A percentile compares a stretch with the other conserved stretches of the same genome.
Conservation (phyloP, 1,284 basidiomycete genomes). For the Coriolopsis trogii region DNA sequence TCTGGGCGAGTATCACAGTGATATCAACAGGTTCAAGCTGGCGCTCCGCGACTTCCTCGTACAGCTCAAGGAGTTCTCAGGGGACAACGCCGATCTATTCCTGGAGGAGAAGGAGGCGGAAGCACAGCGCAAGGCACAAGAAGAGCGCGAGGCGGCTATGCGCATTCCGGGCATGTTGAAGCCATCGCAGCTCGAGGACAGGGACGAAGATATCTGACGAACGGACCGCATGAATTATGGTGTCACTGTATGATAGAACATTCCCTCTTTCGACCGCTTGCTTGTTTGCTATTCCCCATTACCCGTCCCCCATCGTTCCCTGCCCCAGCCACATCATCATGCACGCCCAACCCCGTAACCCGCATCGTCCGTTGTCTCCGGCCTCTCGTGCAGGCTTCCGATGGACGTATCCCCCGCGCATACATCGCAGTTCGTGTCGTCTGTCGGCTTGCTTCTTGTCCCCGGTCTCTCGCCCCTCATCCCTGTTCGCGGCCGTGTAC, state of each 20-base stretch:
- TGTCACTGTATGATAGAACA: slow-evolving; percentile 29
- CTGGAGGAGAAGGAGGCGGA: slow-evolving; percentile 96
- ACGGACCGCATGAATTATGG: slow-evolving; percentile 24
- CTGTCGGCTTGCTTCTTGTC: slow-evolving; percentile 19
- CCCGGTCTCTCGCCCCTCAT: slow-evolving; percentile 17
- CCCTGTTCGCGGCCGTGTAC: slow-evolving; percentile 28
- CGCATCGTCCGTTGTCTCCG: too few species aligned
- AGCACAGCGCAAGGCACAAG: slow-evolving; percentile 64
- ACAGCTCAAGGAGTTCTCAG: slow-evolving; percentile 92
- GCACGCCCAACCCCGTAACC: not conserved
- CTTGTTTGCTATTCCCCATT: slow-evolving; percentile 6
- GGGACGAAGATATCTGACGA: slow-evolving; percentile 79
- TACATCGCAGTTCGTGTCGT: not conserved
- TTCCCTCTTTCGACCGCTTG: slow-evolving; percentile 1
- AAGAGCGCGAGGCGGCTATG: slow-evolving; percentile 88
- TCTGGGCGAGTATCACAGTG: slow-evolving; percentile 85
- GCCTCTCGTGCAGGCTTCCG: not conserved
- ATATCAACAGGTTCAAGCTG: slow-evolving; percentile 93
- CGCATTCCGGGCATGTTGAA: slow-evolving; percentile 99
- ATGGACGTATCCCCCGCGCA: not conserved
- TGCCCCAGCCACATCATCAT: not conserved
- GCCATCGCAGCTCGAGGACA: slow-evolving; percentile 91
- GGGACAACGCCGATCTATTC: slow-evolving; percentile 85
- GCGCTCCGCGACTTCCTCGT: slow-evolving; percentile 93
- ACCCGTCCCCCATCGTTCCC: slow-evolving; percentile 3